phyloP scores from a whole-genome alignment of 148 eudicot genomes.

The Nyssa sinensis region DNA sequence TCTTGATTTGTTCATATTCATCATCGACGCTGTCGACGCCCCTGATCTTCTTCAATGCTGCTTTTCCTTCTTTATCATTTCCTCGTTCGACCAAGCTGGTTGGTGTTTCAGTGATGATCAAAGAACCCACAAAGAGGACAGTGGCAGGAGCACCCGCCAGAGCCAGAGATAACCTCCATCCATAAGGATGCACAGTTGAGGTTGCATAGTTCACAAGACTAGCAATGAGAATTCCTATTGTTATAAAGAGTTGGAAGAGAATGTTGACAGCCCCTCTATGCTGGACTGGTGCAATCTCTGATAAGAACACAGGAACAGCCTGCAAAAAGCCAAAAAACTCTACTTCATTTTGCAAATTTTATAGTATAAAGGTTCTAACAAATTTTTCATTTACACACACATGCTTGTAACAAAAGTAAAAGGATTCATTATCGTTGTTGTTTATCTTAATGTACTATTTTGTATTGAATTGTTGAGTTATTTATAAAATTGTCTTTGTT shows the following conservation, averaged over 20 bases:
- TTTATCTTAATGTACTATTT: too few species aligned
- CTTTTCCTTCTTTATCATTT: conserved; percentile 20
- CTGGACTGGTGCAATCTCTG: too few species aligned
- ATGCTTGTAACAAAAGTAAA: too few species aligned
- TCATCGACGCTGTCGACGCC: conserved; percentile 41
- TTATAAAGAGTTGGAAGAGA: conserved; percentile 56
- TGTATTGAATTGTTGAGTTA: too few species aligned
- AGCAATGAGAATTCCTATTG: conserved; percentile 60
- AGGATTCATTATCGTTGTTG: too few species aligned
- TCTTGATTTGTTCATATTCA: conserved; percentile 31
- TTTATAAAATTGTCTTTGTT: too few species aligned
- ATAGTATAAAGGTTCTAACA: too few species aligned
- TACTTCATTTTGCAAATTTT: too few species aligned
- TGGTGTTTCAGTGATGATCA: conserved; percentile 56
- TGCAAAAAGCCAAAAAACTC: too few species aligned
- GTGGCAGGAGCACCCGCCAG: conserved; percentile 43
- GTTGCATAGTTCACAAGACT: conserved; percentile 54
- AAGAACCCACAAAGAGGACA: conserved; percentile 41
- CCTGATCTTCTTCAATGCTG: conserved; percentile 36
- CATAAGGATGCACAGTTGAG: conserved; percentile 38
- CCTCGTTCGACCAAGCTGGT: conserved; percentile 40
- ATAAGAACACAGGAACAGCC: conserved; percentile 60
- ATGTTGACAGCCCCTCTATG: too few species aligned
- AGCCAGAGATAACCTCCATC: conserved; percentile 62
- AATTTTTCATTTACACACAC: too few species aligned